Evolutionary conservation across 495 filamentous ascomycete species (phyloP), one percentile per base, ranked within the genome.

Genomic region (Poronia punctata): DNA sequence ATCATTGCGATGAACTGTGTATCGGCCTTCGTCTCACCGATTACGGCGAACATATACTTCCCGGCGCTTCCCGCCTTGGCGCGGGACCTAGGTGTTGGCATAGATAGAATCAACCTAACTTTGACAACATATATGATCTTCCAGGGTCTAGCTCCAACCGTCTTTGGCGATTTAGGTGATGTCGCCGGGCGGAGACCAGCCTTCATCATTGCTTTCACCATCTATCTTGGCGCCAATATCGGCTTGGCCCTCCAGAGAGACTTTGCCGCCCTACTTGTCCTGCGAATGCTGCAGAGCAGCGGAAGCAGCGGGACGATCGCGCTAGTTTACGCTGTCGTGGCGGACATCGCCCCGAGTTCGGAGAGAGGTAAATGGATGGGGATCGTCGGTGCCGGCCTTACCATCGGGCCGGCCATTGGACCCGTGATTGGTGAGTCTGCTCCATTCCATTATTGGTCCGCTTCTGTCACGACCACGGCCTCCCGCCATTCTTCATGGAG

Each of bases 21-120:
- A 36, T 75, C 75, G 8, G 72, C 75, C 25, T 82, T 86, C 49
- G 75, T 85, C 54, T 86, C 82, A 0, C 83, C 83, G 2, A 69
- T 87, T 35, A 84, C 80, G 0, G 81, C 81, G 14, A 86, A 84
- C 50, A 86, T 88, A 28, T 92, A 92, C 57, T 87, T 88, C 44
- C 84, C 84, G 4, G 79, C 81, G 2, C 64, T 90, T 39, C 76
- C 73, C 17, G 57, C 71, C 6, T 48, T 86, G 12, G 63, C 79
- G 0, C 25, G 45, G 0, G 70, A 79, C 34, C 65, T 84, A 6
- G 49, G 70, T 7, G 74, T 84, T 2, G 74, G 77, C 1, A 49
- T 71, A n/a, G 65, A 62, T 1, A 61, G 79, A 34, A 78, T 86
- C 60, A 86, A 86, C 51, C 60, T 87, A 28, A 82, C 78, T 1